Evolutionary conservation across 768 basidiomycete genomes (phyloP).

Genomic region (Rhizopogon vinicolor): DNA sequence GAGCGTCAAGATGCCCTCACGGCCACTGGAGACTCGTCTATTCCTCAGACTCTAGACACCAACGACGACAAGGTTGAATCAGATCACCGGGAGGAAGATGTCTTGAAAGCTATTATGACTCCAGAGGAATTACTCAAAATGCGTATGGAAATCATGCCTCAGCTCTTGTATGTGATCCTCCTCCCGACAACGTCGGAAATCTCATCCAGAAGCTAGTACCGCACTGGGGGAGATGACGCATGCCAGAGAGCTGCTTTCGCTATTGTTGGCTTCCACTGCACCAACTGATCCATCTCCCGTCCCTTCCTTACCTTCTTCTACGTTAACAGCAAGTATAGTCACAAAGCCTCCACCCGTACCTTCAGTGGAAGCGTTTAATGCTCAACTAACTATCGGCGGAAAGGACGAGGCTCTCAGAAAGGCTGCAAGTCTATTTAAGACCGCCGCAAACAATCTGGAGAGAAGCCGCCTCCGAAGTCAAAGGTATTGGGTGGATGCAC

Average conservation of each 20-base stretch:
- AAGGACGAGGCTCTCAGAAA: slow-evolving; percentile 79
- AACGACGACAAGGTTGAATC: slow-evolving; percentile 25
- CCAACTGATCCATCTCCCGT: slow-evolving; percentile 30
- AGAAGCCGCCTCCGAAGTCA: slow-evolving; percentile 56
- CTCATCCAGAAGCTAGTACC: slow-evolving; percentile 37
- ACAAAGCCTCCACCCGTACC: slow-evolving; percentile 60
- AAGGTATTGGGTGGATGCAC: slow-evolving; percentile 78
- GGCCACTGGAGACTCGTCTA: slow-evolving; percentile 12
- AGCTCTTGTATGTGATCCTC: slow-evolving; percentile 57
- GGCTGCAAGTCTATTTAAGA: slow-evolving; percentile 66
- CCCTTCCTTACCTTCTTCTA: slow-evolving; percentile 23
- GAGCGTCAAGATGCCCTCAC: slow-evolving; percentile 38
- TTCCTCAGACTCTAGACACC: slow-evolving; percentile 22
- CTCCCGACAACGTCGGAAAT: background rate
- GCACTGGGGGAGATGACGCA: slow-evolving; percentile 79
- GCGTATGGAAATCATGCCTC: slow-evolving; percentile 66
- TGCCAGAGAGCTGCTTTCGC: slow-evolving; percentile 63
- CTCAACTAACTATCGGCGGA: slow-evolving; percentile 67
- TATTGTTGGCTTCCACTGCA: slow-evolving; percentile 43
- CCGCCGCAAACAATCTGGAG: slow-evolving; percentile 67
- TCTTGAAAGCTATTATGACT: slow-evolving; percentile 48
- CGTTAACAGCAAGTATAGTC: slow-evolving; percentile 59
- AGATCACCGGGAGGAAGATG: slow-evolving; percentile 17
- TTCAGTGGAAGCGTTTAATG: slow-evolving; percentile 69
- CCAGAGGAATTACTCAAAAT: slow-evolving; percentile 70